phyloP scores from a whole-genome alignment of 2,329 filamentous ascomycete genomes.

The Paecilomyces variotii region DNA sequence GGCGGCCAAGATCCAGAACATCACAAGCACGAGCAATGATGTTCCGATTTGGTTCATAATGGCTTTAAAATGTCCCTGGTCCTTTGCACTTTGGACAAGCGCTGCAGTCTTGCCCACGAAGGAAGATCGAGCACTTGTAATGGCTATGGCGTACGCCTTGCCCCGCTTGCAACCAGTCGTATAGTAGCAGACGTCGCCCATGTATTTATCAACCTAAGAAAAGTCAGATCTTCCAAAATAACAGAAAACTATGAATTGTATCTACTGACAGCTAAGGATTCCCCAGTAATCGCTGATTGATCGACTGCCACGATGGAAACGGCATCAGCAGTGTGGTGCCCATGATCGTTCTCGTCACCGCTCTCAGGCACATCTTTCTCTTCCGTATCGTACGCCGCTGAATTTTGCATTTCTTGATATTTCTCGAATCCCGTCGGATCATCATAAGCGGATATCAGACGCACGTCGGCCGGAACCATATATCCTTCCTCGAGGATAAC shows the following conservation, averaged over 20 bases:
- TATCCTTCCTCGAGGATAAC: constrained; percentile 61
- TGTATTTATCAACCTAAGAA: constrained; percentile 32
- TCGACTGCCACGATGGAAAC: constrained; percentile 55
- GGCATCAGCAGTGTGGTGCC: constrained; percentile 54
- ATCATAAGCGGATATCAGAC: constrained; percentile 62
- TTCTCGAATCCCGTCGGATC: constrained; percentile 54
- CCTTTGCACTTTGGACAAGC: constrained; percentile 61
- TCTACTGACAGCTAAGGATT: constrained; percentile 64
- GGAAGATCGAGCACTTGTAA: constrained; percentile 57
- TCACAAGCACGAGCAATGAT: constrained; percentile 59
- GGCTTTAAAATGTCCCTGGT: constrained; percentile 67
- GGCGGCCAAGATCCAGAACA: constrained; percentile 61
- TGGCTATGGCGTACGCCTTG: constrained; percentile 59
- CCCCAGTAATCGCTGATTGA: constrained; percentile 67
- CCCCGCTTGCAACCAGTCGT: constrained; percentile 70
- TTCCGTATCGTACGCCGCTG: constrained; percentile 48
- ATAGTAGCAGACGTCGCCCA: constrained; percentile 65
- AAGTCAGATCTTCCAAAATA: not conserved
- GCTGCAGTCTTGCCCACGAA: constrained; percentile 65
- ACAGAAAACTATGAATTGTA: not conserved
- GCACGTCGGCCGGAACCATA: constrained; percentile 57
- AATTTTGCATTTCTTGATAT: constrained; percentile 53
- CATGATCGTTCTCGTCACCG: constrained; percentile 48
- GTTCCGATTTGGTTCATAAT: constrained; percentile 72
- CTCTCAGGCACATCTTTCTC: constrained; percentile 27